phyloP scores from a whole-genome alignment of 1,284 basidiomycete genomes.

The Marasmius tenuissimus region DNA sequence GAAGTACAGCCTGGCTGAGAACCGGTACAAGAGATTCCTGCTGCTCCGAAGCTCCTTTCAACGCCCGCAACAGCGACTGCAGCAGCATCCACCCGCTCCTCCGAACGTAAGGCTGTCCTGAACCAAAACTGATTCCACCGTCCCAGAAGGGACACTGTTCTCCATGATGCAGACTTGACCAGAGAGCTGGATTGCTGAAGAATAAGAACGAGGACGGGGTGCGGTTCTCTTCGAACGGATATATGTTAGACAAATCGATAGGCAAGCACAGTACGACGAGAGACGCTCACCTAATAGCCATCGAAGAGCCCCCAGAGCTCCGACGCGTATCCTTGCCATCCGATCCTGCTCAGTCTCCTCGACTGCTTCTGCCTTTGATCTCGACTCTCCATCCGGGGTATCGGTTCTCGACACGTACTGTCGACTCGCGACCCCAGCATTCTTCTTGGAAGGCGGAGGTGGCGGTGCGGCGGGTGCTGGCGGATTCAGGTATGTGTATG shows the following conservation, averaged over 20 bases:
- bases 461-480: slow-evolving; percentile 39
- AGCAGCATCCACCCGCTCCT: slow-evolving; percentile 60
- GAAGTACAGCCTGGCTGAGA: slow-evolving; percentile 61
- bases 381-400: not conserved
- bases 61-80: slow-evolving; percentile 38
- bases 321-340: slow-evolving; percentile 68
- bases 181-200: slow-evolving; percentile 54
- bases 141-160: slow-evolving; percentile 43
- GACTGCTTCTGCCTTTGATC: slow-evolving; percentile 47
- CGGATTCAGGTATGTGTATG: slow-evolving; percentile 74
- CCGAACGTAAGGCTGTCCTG: slow-evolving; percentile 66
- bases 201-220: slow-evolving; percentile 33
- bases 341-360: slow-evolving; percentile 71
- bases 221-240: slow-evolving; percentile 19
- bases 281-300: slow-evolving; percentile 60
- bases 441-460: slow-evolving; percentile 34
- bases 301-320: slow-evolving; percentile 68
- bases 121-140: slow-evolving; percentile 52
- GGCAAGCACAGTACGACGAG: slow-evolving; percentile 11
- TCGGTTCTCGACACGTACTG: not conserved
- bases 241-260: not conserved
- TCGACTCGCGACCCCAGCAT: slow-evolving; percentile 22
- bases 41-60: slow-evolving; percentile 29
- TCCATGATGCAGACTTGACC: slow-evolving; percentile 53
- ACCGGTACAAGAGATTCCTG: slow-evolving; percentile 46